A percentile compares a stretch with the other conserved stretches of the same genome.
Evolutionary conservation across 345 rosid genomes (phyloP).

Genomic region (Sisymbrium irio): DNA sequence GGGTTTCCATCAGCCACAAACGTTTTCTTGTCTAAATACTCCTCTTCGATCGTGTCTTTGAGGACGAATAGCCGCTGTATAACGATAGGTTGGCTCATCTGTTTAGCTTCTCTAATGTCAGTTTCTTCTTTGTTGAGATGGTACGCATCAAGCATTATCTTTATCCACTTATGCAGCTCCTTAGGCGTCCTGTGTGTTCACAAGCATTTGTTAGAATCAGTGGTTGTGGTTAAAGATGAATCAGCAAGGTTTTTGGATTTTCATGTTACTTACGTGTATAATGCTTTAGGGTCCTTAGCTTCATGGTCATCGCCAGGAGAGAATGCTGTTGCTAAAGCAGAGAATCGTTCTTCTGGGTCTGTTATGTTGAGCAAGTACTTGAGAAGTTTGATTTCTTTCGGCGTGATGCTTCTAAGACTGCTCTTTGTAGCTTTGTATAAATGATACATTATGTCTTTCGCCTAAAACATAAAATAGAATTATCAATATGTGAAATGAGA

Average conservation of each 20-base stretch:
- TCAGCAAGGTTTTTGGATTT: neutral
- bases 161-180: constrained; percentile 93
- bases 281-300: constrained; percentile 67
- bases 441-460: constrained; percentile 77
- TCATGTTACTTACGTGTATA: constrained; percentile 60
- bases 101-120: constrained; percentile 79
- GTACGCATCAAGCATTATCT: constrained; percentile 85
- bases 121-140: constrained; percentile 73
- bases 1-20: neutral
- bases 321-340: constrained; percentile 87
- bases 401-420: constrained; percentile 84
- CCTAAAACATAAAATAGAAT: constrained; percentile 37
- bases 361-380: constrained; percentile 81
- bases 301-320: constrained; percentile 72
- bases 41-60: constrained; percentile 79
- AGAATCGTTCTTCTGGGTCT: constrained; percentile 95
- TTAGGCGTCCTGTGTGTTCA: constrained; percentile 62
- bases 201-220: neutral
- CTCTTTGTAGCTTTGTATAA: constrained; percentile 79
- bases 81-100: constrained; percentile 81
- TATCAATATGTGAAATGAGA: neutral
- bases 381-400: constrained; percentile 81
- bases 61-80: constrained; percentile 85
- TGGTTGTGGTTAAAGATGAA: neutral
- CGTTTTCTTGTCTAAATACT: constrained; percentile 57